phyloP scores from a whole-genome alignment of 805 yeast species.

The Candida ortonii region DNA sequence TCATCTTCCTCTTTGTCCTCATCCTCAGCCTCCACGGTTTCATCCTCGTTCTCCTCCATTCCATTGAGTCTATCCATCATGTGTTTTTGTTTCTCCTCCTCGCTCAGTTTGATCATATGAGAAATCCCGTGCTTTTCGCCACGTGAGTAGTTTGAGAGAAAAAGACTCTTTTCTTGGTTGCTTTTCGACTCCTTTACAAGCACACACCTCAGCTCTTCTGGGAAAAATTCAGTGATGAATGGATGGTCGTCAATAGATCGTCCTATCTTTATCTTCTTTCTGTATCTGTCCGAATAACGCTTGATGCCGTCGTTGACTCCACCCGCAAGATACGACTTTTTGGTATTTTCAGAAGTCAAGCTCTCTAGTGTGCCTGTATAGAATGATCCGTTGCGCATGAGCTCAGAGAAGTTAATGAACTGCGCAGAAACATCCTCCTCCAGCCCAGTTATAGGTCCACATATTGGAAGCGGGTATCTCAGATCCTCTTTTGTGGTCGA shows the following conservation, averaged over 20 bases:
- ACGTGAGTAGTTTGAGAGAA: slow-evolving; percentile 38
- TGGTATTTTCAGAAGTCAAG: slow-evolving; percentile 19
- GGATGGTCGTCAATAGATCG: slow-evolving; percentile 78
- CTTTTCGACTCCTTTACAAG: slow-evolving; percentile 49
- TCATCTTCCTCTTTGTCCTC: slow-evolving; percentile 64
- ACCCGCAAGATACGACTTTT: slow-evolving; percentile 36
- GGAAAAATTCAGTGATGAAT: slow-evolving; percentile 65
- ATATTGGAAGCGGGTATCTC: slow-evolving; percentile 57
- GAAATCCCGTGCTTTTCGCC: slow-evolving; percentile 39
- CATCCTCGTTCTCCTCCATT: slow-evolving; percentile 41
- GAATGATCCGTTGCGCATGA: slow-evolving; percentile 65
- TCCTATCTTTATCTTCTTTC: slow-evolving; percentile 66
- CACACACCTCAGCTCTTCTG: slow-evolving; percentile 69
- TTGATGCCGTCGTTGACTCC: slow-evolving; percentile 65
- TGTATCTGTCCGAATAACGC: slow-evolving; percentile 78
- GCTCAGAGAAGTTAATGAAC: slow-evolving; percentile 49
- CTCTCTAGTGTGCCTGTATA: slow-evolving; percentile 51
- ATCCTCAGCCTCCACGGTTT: slow-evolving; percentile 41
- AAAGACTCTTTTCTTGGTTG: slow-evolving; percentile 48
- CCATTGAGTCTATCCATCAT: slow-evolving; percentile 34
- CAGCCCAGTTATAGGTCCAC: slow-evolving; percentile 49
- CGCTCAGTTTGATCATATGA: slow-evolving; percentile 24
- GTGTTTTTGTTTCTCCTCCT: slow-evolving; percentile 30
- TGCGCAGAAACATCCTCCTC: slow-evolving; percentile 56
- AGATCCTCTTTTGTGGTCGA: slow-evolving; percentile 33